Conservation (phyloP, 805 yeast species). For the Suhomyces sp. region DNA sequence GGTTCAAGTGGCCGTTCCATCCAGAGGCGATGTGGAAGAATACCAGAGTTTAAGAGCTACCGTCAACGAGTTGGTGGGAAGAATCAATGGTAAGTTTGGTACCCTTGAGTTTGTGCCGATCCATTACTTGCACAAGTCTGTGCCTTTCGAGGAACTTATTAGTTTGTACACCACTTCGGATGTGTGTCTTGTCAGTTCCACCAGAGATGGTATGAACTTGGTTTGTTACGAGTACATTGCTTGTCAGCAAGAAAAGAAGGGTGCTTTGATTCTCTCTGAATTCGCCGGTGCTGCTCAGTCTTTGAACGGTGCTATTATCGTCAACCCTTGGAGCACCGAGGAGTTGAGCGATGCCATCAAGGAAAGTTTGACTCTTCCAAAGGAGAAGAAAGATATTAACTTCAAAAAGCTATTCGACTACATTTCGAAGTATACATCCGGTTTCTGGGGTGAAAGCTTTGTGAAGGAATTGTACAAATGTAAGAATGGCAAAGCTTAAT, state of each 20-base stretch:
- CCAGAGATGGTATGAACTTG: conserved; percentile 98
- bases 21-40: conserved; percentile 97
- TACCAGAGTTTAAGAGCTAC: conserved; percentile 90
- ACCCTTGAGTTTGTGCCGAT: conserved; percentile 97
- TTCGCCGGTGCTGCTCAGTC: conserved; percentile 99
- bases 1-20: conserved; percentile 96
- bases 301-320: conserved; percentile 86
- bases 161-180: conserved; percentile 83
- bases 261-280: conserved; percentile 84
- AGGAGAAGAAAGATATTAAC: conserved; percentile 73
- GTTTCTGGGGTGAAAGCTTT: conserved; percentile 95
- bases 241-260: conserved; percentile 83
- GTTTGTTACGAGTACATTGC: conserved; percentile 97
- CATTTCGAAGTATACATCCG: conserved; percentile 89
- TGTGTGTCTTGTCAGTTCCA: conserved; percentile 88
- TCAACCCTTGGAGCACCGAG: conserved; percentile 98
- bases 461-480: conserved; percentile 73
- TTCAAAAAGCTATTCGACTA: conserved; percentile 83
- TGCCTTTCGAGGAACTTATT: conserved; percentile 87
- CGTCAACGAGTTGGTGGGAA: conserved; percentile 93
- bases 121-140: conserved; percentile 90
- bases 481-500: not conserved
- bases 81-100: conserved; percentile 95
- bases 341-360: conserved; percentile 82
- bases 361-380: conserved; percentile 82